A percentile compares a stretch with the other conserved stretches of the same genome.
These are phyloP conservation scores for Solanum dulcamara DNA, from an alignment of 257 asterid genomes.

Conservation along the genomic window DNA sequence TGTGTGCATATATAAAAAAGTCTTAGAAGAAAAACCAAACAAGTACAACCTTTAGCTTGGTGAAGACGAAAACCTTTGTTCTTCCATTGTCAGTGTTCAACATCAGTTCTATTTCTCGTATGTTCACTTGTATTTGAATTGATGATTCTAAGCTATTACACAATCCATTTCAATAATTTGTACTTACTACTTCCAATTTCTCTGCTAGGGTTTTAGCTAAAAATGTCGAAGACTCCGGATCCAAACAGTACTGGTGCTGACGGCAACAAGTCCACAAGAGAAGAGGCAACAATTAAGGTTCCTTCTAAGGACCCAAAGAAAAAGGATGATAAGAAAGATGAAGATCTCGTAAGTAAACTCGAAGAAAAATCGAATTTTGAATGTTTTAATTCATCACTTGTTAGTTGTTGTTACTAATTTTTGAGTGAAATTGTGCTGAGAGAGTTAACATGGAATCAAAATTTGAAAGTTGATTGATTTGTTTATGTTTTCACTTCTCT, in stretches of 20 bases:
- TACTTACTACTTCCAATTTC: not conserved
- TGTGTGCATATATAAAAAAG: not conserved
- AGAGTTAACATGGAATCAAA: not conserved
- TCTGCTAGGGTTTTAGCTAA: conserved; percentile 21
- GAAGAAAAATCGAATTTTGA: not conserved
- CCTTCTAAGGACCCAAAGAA: conserved; percentile 73
- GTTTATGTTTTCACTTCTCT: not conserved
- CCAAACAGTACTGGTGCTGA: conserved; percentile 36
- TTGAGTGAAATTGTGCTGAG: not conserved
- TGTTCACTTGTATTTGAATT: not conserved
- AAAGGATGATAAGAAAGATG: conserved; percentile 93
- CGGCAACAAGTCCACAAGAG: conserved; percentile 28
- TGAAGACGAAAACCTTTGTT: not conserved
- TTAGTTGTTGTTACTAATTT: not conserved
- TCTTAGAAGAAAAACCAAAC: not conserved
- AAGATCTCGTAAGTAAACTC: conserved; percentile 69
- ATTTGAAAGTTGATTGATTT: not conserved
- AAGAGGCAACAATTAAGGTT: conserved; percentile 41
- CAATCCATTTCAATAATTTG: not conserved
- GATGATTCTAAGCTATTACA: not conserved
- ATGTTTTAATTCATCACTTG: not conserved
- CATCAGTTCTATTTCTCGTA: not conserved
- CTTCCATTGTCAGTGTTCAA: not conserved
- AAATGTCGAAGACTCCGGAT: conserved; percentile 16
- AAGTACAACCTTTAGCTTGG: not conserved